Percentiles rank a stretch among this genome's conserved stretches.
Evolutionary conservation across 2,329 filamentous ascomycete genomes (phyloP).

Genomic region (Chaetomium olivaceum): DNA sequence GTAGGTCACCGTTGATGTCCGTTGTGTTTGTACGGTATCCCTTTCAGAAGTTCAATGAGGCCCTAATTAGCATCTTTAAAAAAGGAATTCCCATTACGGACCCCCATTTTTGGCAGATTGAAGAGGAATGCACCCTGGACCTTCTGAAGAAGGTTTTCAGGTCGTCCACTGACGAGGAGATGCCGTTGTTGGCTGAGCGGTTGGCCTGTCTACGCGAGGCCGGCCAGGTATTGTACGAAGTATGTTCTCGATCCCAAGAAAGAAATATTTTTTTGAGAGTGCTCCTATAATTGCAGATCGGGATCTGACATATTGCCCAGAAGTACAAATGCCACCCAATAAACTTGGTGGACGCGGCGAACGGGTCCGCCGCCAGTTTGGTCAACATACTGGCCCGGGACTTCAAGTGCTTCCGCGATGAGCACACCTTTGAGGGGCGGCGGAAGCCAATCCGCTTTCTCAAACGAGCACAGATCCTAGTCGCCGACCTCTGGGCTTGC

Average conservation of each 20-base stretch:
- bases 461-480: slow-evolving; percentile 93
- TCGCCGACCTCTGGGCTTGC: slow-evolving; percentile 95
- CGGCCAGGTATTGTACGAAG: slow-evolving; percentile 75
- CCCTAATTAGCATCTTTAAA: slow-evolving; percentile 1
- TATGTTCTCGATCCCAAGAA: too few relatives aligned
- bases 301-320: slow-evolving; percentile 44
- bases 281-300: too few relatives aligned
- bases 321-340: slow-evolving; percentile 74
- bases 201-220: slow-evolving; percentile 80
- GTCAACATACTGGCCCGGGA: slow-evolving; percentile 82
- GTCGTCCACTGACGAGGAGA: slow-evolving; percentile 81
- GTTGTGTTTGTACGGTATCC: neutral
- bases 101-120: slow-evolving; percentile 80
- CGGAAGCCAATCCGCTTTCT: slow-evolving; percentile 73
- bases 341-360: slow-evolving; percentile 71
- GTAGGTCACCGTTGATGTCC: slow-evolving; percentile 45
- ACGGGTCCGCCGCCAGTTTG: slow-evolving; percentile 76
- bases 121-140: slow-evolving; percentile 73
- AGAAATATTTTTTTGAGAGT: too few relatives aligned
- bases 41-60: neutral
- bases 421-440: slow-evolving; percentile 71
- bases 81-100: slow-evolving; percentile 84
- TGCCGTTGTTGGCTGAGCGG: slow-evolving; percentile 79
- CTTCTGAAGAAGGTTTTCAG: slow-evolving; percentile 77
- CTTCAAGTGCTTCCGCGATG: slow-evolving; percentile 85